Conservation (phyloP, 371 early-diverging fungal genomes). For the Mucor mucedo region DNA sequence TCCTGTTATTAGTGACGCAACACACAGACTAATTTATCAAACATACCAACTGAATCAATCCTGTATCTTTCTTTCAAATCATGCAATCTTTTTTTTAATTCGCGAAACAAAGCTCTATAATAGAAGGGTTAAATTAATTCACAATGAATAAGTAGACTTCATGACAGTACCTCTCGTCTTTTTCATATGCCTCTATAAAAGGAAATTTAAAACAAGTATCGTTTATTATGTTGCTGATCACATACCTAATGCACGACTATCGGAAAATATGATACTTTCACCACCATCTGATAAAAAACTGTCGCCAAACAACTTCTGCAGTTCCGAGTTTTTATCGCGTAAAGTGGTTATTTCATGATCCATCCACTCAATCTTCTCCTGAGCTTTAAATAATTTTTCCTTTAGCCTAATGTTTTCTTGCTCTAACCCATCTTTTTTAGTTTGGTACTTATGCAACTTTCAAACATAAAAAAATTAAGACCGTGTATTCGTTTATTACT, state of each 20-base stretch:
- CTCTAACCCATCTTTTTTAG: slow-evolving; percentile 24
- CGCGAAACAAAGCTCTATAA: slow-evolving; percentile 7
- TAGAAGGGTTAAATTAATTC: neutral
- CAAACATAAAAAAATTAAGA: neutral
- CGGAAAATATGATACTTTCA: slow-evolving; percentile 3
- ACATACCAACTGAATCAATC: slow-evolving; percentile 15
- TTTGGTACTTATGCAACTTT: slow-evolving; percentile 23
- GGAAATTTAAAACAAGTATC: neutral
- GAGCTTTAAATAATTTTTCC: slow-evolving; percentile 12
- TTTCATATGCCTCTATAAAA: slow-evolving; percentile 17
- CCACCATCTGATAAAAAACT: neutral
- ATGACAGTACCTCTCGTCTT: slow-evolving; percentile 17
- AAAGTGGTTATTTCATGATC: slow-evolving; percentile 11
- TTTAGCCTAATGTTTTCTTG: slow-evolving; percentile 24
- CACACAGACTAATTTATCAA: neutral
- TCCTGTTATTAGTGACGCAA: neutral
- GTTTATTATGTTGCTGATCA: neutral
- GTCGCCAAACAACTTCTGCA: neutral
- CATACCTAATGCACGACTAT: slow-evolving; percentile 12
- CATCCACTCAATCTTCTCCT: slow-evolving; percentile 11
- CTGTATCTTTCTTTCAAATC: slow-evolving; percentile 16
- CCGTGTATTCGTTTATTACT: neutral
- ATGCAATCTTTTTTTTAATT: slow-evolving; percentile 7
- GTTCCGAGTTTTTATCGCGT: neutral
- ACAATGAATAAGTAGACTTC: no score